Evolutionary conservation across 352 stramenopile species (phyloP).

Genomic region (Bremia lactucae): DNA sequence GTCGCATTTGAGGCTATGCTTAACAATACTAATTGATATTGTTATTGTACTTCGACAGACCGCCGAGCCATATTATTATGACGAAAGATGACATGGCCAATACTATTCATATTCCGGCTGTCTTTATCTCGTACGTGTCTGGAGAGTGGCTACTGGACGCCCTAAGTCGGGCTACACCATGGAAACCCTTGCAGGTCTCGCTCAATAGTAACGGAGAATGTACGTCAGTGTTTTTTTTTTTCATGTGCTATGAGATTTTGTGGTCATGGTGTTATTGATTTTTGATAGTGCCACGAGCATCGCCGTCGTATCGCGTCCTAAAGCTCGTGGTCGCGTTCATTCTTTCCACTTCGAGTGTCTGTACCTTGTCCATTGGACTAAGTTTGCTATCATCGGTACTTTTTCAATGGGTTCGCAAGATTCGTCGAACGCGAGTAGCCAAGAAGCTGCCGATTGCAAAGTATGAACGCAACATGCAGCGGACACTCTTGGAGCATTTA

Average conservation of each 20-base stretch:
- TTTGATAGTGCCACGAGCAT: constrained; percentile 45
- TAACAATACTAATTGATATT: too few relatives aligned
- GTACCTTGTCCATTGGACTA: constrained; percentile 61
- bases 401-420: constrained; percentile 53
- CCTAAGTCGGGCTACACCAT: constrained; percentile 30
- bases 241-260: not conserved
- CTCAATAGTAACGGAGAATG: constrained; percentile 46
- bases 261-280: constrained; percentile 1
- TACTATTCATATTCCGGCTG: constrained; percentile 47
- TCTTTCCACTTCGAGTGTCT: constrained; percentile 71
- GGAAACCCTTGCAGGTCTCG: constrained; percentile 47
- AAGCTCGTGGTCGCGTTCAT: constrained; percentile 66
- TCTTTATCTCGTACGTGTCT: constrained; percentile 61
- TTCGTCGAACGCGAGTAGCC: constrained; percentile 36
- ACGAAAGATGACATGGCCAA: constrained; percentile 68
- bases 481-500: constrained; percentile 32
- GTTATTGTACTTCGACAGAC: constrained; percentile 19
- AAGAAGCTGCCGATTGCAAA: constrained; percentile 47
- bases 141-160: constrained; percentile 43
- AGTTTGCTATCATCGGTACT: constrained; percentile 56
- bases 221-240: constrained; percentile 33
- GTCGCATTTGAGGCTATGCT: too few relatives aligned
- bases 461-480: constrained; percentile 45
- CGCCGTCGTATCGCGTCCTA: constrained; percentile 44
- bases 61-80: constrained; percentile 79